phyloP scores from a whole-genome alignment of 768 basidiomycete genomes.

The Grammothele lineata region DNA sequence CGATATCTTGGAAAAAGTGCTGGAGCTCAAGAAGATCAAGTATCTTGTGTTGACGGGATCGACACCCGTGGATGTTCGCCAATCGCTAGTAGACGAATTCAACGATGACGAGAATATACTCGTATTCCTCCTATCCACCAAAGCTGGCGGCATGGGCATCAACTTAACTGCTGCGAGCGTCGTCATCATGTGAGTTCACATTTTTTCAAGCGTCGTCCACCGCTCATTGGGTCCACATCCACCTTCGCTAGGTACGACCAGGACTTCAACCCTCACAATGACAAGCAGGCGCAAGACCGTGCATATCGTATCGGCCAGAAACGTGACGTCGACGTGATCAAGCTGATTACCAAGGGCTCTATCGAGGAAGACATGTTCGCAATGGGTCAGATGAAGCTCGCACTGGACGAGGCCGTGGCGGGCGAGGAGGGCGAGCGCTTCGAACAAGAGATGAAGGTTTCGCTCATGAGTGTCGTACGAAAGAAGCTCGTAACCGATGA shows the following conservation, averaged over 20 bases:
- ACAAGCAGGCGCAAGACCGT: constrained; percentile 95
- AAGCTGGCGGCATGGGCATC: constrained; percentile 95
- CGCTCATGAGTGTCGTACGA: constrained; percentile 78
- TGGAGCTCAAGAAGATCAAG: constrained; percentile 66
- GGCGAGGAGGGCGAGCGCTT: constrained; percentile 61
- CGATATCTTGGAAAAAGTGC: constrained; percentile 83
- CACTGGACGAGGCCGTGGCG: constrained; percentile 91
- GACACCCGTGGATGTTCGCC: constrained; percentile 90
- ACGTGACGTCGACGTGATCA: constrained; percentile 90
- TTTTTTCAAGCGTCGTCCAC: background rate
- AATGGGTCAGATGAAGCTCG: constrained; percentile 86
- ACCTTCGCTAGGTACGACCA: constrained; percentile 74
- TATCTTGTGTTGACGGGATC: constrained; percentile 88
- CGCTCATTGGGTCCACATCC: background rate
- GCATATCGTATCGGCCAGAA: constrained; percentile 97
- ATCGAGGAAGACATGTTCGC: constrained; percentile 96
- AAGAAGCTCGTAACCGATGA: constrained; percentile 57
- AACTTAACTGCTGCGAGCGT: constrained; percentile 95
- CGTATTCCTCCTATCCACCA: constrained; percentile 88
- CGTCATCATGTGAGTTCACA: constrained; percentile 72
- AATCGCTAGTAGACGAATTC: constrained; percentile 93
- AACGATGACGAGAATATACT: constrained; percentile 80
- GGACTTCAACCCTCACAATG: constrained; percentile 98
- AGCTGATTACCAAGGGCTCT: constrained; percentile 85
- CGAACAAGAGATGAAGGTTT: constrained; percentile 75